A percentile compares a stretch with the other conserved stretches of the same genome.
Evolutionary conservation across 306 rosid genomes (phyloP).

Genomic region (Cicer judaicum): DNA sequence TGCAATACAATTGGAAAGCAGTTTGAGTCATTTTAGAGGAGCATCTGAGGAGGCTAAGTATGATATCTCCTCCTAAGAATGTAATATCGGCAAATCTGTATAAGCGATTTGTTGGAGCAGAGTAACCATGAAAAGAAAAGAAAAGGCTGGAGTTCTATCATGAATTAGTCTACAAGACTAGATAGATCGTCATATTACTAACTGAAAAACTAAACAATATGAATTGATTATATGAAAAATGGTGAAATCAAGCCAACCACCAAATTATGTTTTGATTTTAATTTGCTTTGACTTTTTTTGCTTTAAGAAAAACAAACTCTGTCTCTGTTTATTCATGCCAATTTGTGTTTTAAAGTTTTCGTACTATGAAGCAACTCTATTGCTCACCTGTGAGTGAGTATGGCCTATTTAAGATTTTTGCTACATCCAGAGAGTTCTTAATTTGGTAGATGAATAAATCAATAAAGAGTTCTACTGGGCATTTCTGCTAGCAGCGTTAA

Average conservation of each 20-base stretch:
- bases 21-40: no score
- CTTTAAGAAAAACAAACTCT: neutral
- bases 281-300: neutral
- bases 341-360: neutral
- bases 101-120: no score
- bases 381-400: neutral
- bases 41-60: no score
- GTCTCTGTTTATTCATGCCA: neutral
- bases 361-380: neutral
- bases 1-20: no score
- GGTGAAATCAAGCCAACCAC: neutral
- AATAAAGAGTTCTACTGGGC: neutral
- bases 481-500: neutral
- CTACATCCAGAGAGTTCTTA: neutral
- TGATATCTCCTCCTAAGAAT: no score
- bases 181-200: neutral
- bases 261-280: neutral
- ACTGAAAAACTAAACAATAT: neutral
- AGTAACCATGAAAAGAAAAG: neutral
- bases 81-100: no score
- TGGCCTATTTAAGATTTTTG: no score
- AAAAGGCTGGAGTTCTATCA: conserved; percentile 2
- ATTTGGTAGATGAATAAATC: neutral
- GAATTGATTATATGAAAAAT: neutral
- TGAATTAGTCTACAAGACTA: neutral